These are phyloP conservation scores for Ganoderma sinense DNA, from an alignment of 1,284 basidiomycete genomes.

Conservation along the genomic window DNA sequence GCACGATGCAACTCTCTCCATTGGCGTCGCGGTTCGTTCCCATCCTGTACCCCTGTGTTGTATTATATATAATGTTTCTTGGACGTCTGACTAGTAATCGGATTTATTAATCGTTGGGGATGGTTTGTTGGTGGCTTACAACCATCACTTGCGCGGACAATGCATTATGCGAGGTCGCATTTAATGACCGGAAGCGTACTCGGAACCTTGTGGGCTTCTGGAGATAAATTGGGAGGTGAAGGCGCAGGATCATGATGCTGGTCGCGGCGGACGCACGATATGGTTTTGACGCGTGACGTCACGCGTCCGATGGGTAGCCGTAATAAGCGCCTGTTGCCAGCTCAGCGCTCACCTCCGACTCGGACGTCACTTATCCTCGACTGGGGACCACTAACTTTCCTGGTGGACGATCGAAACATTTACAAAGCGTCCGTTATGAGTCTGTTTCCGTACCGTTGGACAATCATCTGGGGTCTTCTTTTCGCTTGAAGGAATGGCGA, in stretches of 20 bases:
- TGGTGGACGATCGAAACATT: neutral
- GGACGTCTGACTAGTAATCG: neutral
- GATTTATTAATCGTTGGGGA: neutral
- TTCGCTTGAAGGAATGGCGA: neutral
- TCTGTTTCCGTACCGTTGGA: no score
- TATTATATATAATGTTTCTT: neutral
- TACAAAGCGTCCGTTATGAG: neutral
- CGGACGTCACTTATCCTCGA: neutral
- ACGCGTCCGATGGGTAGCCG: neutral
- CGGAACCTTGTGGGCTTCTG: neutral
- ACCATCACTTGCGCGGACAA: no score
- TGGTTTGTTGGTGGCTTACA: no score
- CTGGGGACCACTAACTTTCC: neutral
- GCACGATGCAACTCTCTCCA: neutral
- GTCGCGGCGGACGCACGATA: neutral
- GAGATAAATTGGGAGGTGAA: neutral
- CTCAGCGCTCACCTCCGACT: no score
- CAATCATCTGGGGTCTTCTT: neutral
- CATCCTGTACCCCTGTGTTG: neutral
- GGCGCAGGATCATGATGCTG: neutral
- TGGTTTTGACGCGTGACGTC: conserved; percentile 15
- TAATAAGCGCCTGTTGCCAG: neutral
- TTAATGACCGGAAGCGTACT: neutral
- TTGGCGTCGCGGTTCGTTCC: neutral
- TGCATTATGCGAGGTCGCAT: no score